Evolutionary conservation across 1,139 yeast genomes (phyloP).

Genomic region (Sugiyamaella japonica): DNA sequence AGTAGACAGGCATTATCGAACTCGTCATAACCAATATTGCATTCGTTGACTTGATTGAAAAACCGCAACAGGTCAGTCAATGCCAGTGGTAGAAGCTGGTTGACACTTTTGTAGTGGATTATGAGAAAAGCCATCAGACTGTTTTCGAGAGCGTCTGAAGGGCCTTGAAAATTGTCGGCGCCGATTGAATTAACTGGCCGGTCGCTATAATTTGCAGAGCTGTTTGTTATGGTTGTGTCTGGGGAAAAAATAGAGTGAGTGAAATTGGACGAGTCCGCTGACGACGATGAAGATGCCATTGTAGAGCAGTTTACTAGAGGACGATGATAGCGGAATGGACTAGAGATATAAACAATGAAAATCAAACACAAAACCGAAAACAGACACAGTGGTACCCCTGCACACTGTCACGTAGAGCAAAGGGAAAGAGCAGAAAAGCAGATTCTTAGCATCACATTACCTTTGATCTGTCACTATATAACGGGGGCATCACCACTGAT

Average conservation of each 20-base stretch:
- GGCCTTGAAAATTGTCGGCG: background rate
- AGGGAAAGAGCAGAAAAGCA: no score
- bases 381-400: no score
- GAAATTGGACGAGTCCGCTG: slow-evolving; percentile 1
- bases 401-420: no score
- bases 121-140: slow-evolving; percentile 16
- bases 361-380: no score
- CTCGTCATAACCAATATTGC: background rate
- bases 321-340: background rate
- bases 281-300: slow-evolving; percentile 13
- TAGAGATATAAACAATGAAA: background rate
- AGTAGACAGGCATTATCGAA: slow-evolving; percentile 5
- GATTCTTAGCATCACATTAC: no score
- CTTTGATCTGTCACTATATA: no score
- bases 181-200: background rate
- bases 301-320: background rate
- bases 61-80: background rate
- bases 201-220: background rate
- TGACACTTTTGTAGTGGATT: slow-evolving; percentile 3
- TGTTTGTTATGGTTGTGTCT: background rate
- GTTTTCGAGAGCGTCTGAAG: slow-evolving; percentile 11
- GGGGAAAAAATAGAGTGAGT: background rate
- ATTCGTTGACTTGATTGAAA: background rate
- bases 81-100: slow-evolving; percentile 15
- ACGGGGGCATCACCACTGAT: background rate